phyloP scores from a whole-genome alignment of 345 rosid species.

The Salix exigua region DNA sequence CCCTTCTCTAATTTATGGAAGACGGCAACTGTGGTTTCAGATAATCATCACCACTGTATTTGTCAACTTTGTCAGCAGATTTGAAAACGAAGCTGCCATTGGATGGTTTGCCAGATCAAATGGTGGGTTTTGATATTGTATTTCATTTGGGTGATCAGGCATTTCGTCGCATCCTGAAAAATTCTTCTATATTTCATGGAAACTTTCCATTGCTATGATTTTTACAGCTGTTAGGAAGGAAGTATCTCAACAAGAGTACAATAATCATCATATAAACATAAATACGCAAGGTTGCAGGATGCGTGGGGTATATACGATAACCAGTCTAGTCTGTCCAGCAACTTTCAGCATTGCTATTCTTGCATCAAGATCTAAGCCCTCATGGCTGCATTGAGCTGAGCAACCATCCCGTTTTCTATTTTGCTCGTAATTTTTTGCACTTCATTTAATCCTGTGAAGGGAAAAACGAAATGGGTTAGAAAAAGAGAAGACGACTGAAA shows the following conservation, averaged over 20 bases:
- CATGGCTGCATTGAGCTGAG: neutral
- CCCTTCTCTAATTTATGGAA: neutral
- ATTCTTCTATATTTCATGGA: neutral
- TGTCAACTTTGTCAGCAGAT: neutral
- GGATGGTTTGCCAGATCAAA: neutral
- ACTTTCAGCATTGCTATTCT: neutral
- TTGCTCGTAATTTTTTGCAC: neutral
- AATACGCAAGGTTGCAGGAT: neutral
- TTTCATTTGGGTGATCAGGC: neutral
- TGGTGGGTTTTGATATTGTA: neutral
- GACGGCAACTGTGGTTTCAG: neutral
- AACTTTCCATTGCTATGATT: neutral
- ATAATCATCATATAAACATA: neutral
- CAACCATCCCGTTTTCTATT: neutral
- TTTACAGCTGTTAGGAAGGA: constrained; percentile 9
- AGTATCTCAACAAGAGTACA: constrained; percentile 2
- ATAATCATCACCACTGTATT: too few relatives aligned
- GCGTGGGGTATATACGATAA: neutral
- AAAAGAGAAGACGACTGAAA: neutral
- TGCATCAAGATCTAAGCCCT: neutral
- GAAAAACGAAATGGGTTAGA: neutral
- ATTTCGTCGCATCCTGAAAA: neutral
- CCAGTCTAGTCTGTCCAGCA: constrained; percentile 2
- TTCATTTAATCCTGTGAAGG: constrained; percentile 17
- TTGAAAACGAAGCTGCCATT: neutral